Conservation (phyloP, 805 yeast genomes). For the Metschnikowia picachoensis region DNA sequence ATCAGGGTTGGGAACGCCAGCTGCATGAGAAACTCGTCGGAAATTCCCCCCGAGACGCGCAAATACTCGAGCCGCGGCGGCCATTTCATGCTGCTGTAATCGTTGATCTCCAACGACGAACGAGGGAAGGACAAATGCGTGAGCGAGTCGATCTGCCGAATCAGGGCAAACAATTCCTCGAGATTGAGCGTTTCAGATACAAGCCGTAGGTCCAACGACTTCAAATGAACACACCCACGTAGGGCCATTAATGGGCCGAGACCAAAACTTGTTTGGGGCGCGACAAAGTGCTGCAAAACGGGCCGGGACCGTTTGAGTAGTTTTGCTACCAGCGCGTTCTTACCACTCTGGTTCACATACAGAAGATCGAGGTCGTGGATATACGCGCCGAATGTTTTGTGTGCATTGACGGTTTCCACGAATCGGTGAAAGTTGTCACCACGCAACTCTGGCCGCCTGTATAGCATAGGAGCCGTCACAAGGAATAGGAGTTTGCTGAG, state of each 20-base stretch:
- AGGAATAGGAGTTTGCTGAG: constrained; percentile 61
- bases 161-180: constrained; percentile 72
- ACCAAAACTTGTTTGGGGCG: constrained; percentile 96
- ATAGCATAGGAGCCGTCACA: constrained; percentile 61
- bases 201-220: constrained; percentile 69
- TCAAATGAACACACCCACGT: constrained; percentile 61
- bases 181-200: constrained; percentile 90
- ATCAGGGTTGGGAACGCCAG: constrained; percentile 74
- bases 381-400: constrained; percentile 49
- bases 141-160: constrained; percentile 55
- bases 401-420: constrained; percentile 60
- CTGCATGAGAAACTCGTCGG: constrained; percentile 69
- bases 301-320: constrained; percentile 72
- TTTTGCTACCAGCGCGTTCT: constrained; percentile 84
- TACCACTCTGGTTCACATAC: constrained; percentile 82
- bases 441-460: constrained; percentile 56
- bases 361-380: constrained; percentile 72
- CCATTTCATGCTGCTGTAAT: constrained; percentile 58
- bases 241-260: constrained; percentile 82
- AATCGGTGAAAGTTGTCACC: constrained; percentile 69
- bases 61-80: constrained; percentile 71
- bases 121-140: constrained; percentile 85
- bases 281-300: constrained; percentile 64
- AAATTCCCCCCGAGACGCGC: constrained; percentile 84
- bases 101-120: constrained; percentile 70